Percentiles rank a stretch among this genome's conserved stretches.
Evolutionary conservation across 306 rosid species (phyloP).

Genomic region (Biancaea sappan): DNA sequence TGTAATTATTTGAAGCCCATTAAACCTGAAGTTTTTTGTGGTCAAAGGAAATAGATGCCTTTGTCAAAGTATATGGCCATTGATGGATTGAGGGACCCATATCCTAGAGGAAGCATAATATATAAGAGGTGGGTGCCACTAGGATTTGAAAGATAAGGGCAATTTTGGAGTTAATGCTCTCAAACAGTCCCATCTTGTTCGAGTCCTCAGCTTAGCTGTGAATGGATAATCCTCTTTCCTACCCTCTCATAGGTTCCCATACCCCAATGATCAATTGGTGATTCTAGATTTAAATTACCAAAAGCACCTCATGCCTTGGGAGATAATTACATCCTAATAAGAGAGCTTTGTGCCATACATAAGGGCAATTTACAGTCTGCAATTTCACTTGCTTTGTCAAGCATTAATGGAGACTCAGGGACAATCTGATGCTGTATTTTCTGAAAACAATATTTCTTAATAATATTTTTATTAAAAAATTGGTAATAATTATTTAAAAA

Average conservation of each 20-base stretch:
- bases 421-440: neutral
- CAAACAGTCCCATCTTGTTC: constrained; percentile 30
- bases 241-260: constrained; percentile 26
- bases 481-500: neutral
- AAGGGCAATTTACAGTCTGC: neutral
- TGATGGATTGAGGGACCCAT: constrained; percentile 49
- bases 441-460: no score
- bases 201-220: constrained; percentile 52
- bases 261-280: constrained; percentile 12
- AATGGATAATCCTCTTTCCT: constrained; percentile 34
- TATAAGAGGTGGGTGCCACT: constrained; percentile 51
- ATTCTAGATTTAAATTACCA: constrained; percentile 14
- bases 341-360: neutral
- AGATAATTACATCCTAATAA: neutral
- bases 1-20: constrained; percentile 27
- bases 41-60: constrained; percentile 51
- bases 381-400: constrained; percentile 17
- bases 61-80: constrained; percentile 46
- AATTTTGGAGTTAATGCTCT: constrained; percentile 52
- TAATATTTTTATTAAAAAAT: neutral
- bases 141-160: constrained; percentile 53
- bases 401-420: constrained; percentile 36
- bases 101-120: constrained; percentile 38
- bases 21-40: constrained; percentile 22
- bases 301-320: neutral